Evolutionary conservation across 2,329 filamentous ascomycete species (phyloP), one percentile per base, ranked within the genome.

Genomic region (Coniochaeta sp.): DNA sequence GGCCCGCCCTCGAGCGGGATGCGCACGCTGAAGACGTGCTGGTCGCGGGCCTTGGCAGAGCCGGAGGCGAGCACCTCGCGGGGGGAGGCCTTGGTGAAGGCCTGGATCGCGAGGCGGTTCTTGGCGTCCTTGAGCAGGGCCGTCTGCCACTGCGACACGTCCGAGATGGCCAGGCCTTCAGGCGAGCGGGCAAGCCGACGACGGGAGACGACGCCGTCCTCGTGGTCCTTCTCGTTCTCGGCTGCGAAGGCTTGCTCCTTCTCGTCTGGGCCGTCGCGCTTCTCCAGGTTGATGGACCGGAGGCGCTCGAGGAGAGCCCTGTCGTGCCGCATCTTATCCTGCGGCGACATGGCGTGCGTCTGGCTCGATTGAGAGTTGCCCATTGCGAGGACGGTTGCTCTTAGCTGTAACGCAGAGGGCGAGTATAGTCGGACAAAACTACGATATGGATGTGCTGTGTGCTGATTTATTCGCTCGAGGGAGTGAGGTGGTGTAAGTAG

Each of bases 1-100:
- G 92, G 92, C 0, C 80, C 82, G 56, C 91, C 92, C 72, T 96
- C 91, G 59, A 90, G 81, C 0, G 91, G 89, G 62, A 96, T 92
- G 72, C 86, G 86, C 71, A 92, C 75, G 70, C 93, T 96, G 85
- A 92, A 96, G 63, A 89, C 82, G 60, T 96, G 91, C 59, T 85
- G 88, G 70, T 95, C 89, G 44, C 81, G 75, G 62, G 91, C 83
- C 59, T 83, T 76, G 30, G 87, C 78, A 0, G 84, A 75, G 9
- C 83, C 83, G 44, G 86, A 88, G 59, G 82, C 81, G 50, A 96
- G 81, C 52, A 92, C 80, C 12, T 83, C 74, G 60, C 81, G 81
- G 7, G 89, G 87, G 63, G 90, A 81, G 64, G 87, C 85, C 10
- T 82, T 79, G 70, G 84, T 87, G 57, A 96, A 78, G 2, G 89